phyloP scores from a whole-genome alignment of 495 filamentous ascomycete species.

The Hypoxylon subgilvum region DNA sequence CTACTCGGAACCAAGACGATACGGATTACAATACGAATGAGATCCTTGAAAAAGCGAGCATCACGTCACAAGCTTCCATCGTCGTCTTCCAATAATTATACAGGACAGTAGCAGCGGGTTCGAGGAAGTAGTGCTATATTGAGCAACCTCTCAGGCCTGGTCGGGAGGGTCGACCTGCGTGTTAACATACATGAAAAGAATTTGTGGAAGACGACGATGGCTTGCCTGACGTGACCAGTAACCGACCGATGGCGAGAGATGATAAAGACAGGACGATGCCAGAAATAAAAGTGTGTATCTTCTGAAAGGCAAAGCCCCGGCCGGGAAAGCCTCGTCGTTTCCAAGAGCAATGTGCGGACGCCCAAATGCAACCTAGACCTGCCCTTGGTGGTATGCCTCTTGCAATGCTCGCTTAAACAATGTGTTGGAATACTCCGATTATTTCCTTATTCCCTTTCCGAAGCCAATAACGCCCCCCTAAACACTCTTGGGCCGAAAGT shows the following conservation, averaged over 20 bases:
- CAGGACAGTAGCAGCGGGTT: constrained; percentile 48
- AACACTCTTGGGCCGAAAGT: constrained; percentile 37
- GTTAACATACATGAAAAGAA: constrained; percentile 82
- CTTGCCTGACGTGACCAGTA: constrained; percentile 60
- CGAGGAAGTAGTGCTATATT: constrained; percentile 60
- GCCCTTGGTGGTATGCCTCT: constrained; percentile 48
- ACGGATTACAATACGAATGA: constrained; percentile 34
- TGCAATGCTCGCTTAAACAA: constrained; percentile 47
- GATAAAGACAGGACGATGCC: constrained; percentile 41
- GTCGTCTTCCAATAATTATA: constrained; percentile 59
- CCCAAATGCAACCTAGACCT: constrained; percentile 49
- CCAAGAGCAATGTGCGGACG: constrained; percentile 46
- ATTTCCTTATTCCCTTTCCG: constrained; percentile 43
- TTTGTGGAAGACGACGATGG: constrained; percentile 72
- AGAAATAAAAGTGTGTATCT: constrained; percentile 44
- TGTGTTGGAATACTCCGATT: constrained; percentile 44
- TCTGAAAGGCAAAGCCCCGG: constrained; percentile 43
- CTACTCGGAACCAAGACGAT: constrained; percentile 37
- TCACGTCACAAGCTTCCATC: constrained; percentile 58
- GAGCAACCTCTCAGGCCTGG: constrained; percentile 51
- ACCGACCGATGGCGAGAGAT: constrained; percentile 45
- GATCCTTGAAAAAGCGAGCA: constrained; percentile 41
- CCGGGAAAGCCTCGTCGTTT: constrained; percentile 50
- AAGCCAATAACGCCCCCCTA: constrained; percentile 45
- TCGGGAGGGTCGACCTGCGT: constrained; percentile 53